Evolutionary conservation across 192 early-diverging fungal species (phyloP).

Genomic region (Umbelopsis sp.): DNA sequence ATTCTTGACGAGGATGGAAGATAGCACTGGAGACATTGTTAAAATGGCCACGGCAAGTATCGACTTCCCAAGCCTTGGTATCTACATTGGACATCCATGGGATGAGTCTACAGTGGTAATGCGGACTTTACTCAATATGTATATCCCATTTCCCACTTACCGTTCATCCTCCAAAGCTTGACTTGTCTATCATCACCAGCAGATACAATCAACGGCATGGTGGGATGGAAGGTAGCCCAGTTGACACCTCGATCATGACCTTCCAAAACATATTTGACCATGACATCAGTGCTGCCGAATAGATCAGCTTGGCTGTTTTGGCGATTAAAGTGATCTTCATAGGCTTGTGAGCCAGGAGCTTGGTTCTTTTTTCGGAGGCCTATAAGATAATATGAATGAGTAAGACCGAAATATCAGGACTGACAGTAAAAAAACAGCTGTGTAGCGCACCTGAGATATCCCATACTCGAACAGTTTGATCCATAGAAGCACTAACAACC

Average conservation of each 20-base stretch:
- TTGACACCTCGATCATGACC: slow-evolving; percentile 98
- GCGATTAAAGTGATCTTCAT: slow-evolving; percentile 53
- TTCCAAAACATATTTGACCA: slow-evolving; percentile 98
- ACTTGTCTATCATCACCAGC: slow-evolving; percentile 97
- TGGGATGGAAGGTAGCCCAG: slow-evolving; percentile 98
- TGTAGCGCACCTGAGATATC: slow-evolving; percentile 87
- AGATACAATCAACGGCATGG: slow-evolving; percentile 93
- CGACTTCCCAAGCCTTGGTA: slow-evolving; percentile 99
- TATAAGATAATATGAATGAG: slow-evolving; percentile 23
- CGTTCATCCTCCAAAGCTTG: slow-evolving; percentile 99
- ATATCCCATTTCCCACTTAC: slow-evolving; percentile 49
- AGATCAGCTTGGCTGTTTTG: slow-evolving; percentile 83
- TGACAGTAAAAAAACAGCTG: too few relatives aligned
- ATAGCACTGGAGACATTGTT: slow-evolving; percentile 94
- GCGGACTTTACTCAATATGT: too few relatives aligned
- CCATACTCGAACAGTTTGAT: slow-evolving; percentile 99
- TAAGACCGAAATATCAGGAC: not conserved
- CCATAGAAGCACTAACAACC: slow-evolving; percentile 93
- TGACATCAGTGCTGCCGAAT: slow-evolving; percentile 94
- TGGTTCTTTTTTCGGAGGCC: slow-evolving; percentile 84
- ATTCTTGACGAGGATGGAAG: slow-evolving; percentile 96
- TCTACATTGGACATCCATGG: slow-evolving; percentile 53
- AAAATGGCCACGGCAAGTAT: slow-evolving; percentile 98
- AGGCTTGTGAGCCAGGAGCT: slow-evolving; percentile 57
- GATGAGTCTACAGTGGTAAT: not conserved